Percentiles rank a stretch among this genome's conserved stretches.
These are phyloP conservation scores for Lycium barbarum DNA, from an alignment of 257 asterid species.

Conservation along the genomic window DNA sequence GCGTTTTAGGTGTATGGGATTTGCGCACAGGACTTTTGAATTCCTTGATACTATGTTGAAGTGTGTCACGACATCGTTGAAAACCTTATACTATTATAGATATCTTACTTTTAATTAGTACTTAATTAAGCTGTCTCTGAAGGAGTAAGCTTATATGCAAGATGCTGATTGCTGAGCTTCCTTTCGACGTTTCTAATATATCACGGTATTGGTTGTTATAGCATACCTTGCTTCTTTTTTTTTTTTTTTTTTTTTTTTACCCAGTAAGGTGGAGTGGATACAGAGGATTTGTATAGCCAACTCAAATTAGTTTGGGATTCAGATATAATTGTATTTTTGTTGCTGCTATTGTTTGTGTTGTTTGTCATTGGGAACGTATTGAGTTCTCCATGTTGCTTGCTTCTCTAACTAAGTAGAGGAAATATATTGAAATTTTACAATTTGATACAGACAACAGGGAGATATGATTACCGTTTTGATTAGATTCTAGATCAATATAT, in stretches of 20 bases:
- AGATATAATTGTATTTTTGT: neutral
- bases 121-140: neutral
- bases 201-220: neutral
- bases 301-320: neutral
- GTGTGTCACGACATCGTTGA: neutral
- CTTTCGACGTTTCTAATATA: neutral
- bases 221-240: neutral
- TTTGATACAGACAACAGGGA: neutral
- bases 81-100: neutral
- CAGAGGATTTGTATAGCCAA: neutral
- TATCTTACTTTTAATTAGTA: neutral
- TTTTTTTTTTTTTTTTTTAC: neutral
- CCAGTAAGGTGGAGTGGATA: neutral
- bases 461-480: neutral
- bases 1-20: neutral
- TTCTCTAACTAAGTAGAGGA: neutral
- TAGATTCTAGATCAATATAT: slow-evolving; percentile 2
- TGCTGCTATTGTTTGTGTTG: neutral
- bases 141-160: neutral
- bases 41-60: neutral
- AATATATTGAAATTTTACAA: neutral
- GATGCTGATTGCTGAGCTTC: neutral
- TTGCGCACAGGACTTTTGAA: neutral
- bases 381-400: neutral
- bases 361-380: neutral